Base-by-base conservation (phyloP, 2,329 filamentous ascomycete species). In the Sporothrix mexicana region DNA sequence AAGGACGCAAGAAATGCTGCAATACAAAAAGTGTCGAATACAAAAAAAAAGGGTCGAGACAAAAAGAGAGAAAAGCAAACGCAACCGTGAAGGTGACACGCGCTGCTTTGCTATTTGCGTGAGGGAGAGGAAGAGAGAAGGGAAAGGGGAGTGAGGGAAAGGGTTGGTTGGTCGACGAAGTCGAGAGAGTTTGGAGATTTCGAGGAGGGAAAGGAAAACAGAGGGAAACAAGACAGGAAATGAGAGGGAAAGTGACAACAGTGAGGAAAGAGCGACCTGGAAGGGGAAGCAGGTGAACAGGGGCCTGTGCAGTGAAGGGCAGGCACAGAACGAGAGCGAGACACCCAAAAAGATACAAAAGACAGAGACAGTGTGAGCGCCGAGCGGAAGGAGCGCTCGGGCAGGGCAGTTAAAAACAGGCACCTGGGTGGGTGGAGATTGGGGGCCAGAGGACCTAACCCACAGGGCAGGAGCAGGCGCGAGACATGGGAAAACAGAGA, bases 31-130 rank as follows among this genome's bases (percentile, higher is more conserved):
- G 20, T 49, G 47, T 17, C 47, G 13, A 20, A 20, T 47, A 41
- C 61, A 36, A 45, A 25, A 64, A 64, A 10, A n/a, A n/a, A n/a
- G n/a, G 41, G 15, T 30, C 45, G 49, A 67, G n/a, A n/a, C n/a
- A 49, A 68, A 68, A n/a, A 10, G n/a, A n/a, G n/a, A 47, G 72
- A 74, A 74, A 75, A 76, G 77, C 13, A 47, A 55, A 49, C 47
- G 47, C 51, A 59, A 57, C 47, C 55, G 66, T 45, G 17, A 23
- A 62, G 23, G 53, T 53, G 25, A 61, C 62, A 72, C 53, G 51
- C 64, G 53, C 30, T 61, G 69, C 64, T 43, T 69, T 45, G 62
- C 71, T 53, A 36, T 61, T 36, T 41, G 59, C 43, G 53, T 49
- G 47, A 69, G 15, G 49, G 30, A 53, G 69, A 49, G 41, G 25